Evolutionary conservation across 2,329 filamentous ascomycete genomes (phyloP).

Genomic region (Beauveria medogensis): DNA sequence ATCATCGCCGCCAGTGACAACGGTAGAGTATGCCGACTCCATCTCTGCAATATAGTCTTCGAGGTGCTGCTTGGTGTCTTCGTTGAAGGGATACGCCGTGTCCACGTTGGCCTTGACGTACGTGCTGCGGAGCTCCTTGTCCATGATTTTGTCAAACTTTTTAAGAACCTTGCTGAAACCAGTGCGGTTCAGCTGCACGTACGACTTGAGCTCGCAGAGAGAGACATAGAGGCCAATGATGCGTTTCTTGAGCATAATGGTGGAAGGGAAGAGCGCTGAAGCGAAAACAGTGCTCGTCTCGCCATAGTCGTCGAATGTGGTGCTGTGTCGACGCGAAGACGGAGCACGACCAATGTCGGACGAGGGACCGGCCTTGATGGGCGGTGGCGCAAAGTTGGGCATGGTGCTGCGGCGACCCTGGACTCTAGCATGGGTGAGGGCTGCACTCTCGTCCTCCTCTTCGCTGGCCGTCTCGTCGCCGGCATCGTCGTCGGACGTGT

Average conservation of each 20-base stretch:
- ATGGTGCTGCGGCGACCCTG: constrained; percentile 27
- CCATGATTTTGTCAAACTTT: constrained; percentile 95
- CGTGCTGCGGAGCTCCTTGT: constrained; percentile 66
- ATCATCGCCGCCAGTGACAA: constrained; percentile 76
- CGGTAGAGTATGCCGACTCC: constrained; percentile 70
- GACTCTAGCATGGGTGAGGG: constrained; percentile 38
- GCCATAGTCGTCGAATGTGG: constrained; percentile 67
- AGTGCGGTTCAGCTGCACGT: constrained; percentile 90
- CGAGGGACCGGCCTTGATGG: constrained; percentile 53
- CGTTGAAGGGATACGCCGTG: constrained; percentile 72
- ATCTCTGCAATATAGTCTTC: constrained; percentile 65
- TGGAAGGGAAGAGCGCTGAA: constrained; percentile 54
- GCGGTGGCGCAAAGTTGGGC: constrained; percentile 29
- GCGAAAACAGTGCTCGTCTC: constrained; percentile 58
- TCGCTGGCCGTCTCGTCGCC: constrained; percentile 58
- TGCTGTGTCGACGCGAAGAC: constrained; percentile 54
- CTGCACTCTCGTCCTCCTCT: constrained; percentile 53
- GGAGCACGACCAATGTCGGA: constrained; percentile 42
- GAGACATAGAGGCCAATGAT: constrained; percentile 82
- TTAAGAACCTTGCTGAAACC: constrained; percentile 95
- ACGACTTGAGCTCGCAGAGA: constrained; percentile 91
- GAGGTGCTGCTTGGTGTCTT: constrained; percentile 60
- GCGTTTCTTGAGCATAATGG: constrained; percentile 86
- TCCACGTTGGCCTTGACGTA: constrained; percentile 73
- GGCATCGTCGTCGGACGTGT: constrained; percentile 47